phyloP scores from a whole-genome alignment of 2,329 filamentous ascomycete species.

The Nemania sp. region DNA sequence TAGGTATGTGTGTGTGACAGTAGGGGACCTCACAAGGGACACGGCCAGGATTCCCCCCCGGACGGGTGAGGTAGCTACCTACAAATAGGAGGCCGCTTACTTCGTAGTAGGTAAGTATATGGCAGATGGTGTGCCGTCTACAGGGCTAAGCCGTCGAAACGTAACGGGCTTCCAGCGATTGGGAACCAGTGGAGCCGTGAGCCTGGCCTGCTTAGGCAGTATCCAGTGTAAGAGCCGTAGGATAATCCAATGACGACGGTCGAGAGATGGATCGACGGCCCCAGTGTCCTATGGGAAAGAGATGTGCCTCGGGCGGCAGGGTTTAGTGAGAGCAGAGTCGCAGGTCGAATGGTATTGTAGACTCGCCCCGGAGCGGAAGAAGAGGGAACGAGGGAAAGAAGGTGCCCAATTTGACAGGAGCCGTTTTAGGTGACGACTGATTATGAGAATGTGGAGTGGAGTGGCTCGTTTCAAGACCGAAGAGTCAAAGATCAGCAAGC shows the following conservation, averaged over 20 bases:
- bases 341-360: conserved; percentile 40
- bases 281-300: conserved; percentile 53
- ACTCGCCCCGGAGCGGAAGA: conserved; percentile 36
- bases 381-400: conserved; percentile 36
- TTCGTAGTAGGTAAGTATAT: conserved; percentile 20
- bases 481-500: conserved; percentile 44
- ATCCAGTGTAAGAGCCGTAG: conserved; percentile 33
- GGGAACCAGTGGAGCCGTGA: conserved; percentile 47
- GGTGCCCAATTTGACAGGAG: conserved; percentile 44
- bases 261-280: conserved; percentile 58
- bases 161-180: conserved; percentile 49
- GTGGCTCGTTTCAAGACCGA: conserved; percentile 45
- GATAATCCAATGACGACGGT: conserved; percentile 53
- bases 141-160: conserved; percentile 48
- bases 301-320: conserved; percentile 51
- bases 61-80: conserved; percentile 36
- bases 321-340: conserved; percentile 42
- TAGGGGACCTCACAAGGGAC: conserved; percentile 44
- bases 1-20: conserved; percentile 27
- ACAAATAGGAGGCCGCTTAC: conserved; percentile 44
- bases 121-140: conserved; percentile 47
- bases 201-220: conserved; percentile 35
- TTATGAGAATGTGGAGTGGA: conserved; percentile 44
- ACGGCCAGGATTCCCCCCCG: conserved; percentile 43
- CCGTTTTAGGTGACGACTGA: conserved; percentile 43